Percentiles rank a stretch among this genome's conserved stretches.
Evolutionary conservation across 2,329 filamentous ascomycete species (phyloP).

Genomic region (Penicillium sp.): DNA sequence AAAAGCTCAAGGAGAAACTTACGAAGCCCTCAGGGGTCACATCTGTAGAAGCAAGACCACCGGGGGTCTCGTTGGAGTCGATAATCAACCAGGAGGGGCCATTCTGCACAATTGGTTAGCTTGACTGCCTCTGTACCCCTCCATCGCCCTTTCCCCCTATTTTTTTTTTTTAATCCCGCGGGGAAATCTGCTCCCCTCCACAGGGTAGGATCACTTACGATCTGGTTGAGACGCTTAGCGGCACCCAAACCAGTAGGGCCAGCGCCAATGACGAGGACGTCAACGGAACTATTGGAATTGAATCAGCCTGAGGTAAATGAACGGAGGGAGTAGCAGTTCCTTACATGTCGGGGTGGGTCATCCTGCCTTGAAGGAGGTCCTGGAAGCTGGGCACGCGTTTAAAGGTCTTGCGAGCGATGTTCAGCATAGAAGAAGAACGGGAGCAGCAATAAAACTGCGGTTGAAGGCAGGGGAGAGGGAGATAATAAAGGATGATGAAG

Average conservation of each 20-base stretch:
- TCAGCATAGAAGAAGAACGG: constrained; percentile 39
- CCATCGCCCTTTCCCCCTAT: constrained; percentile 12
- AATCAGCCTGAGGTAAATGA: neutral
- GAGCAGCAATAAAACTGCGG: constrained; percentile 31
- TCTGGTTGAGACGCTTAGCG: constrained; percentile 94
- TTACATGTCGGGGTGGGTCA: constrained; percentile 46
- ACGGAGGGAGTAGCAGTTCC: constrained; percentile 12
- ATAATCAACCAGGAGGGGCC: constrained; percentile 94
- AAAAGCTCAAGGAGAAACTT: constrained; percentile 47
- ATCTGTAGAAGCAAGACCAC: constrained; percentile 94
- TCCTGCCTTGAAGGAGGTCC: constrained; percentile 46
- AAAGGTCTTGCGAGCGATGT: constrained; percentile 41
- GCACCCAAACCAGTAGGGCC: constrained; percentile 96
- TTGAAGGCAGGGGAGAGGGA: constrained; percentile 15
- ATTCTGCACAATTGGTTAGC: constrained; percentile 54
- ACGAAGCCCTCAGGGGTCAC: constrained; percentile 95
- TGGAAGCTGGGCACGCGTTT: constrained; percentile 44
- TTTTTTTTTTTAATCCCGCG: constrained; percentile 7
- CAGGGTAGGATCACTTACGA: constrained; percentile 56
- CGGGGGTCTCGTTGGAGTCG: constrained; percentile 84
- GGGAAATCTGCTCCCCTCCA: constrained; percentile 1
- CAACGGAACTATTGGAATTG: constrained; percentile 64
- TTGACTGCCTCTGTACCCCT: constrained; percentile 19
- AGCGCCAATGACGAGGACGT: constrained; percentile 96
- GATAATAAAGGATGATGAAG: constrained; percentile 19